These are phyloP conservation scores for Ganoderma resinaceum DNA, from an alignment of 1,284 basidiomycete species.

Conservation along the genomic window DNA sequence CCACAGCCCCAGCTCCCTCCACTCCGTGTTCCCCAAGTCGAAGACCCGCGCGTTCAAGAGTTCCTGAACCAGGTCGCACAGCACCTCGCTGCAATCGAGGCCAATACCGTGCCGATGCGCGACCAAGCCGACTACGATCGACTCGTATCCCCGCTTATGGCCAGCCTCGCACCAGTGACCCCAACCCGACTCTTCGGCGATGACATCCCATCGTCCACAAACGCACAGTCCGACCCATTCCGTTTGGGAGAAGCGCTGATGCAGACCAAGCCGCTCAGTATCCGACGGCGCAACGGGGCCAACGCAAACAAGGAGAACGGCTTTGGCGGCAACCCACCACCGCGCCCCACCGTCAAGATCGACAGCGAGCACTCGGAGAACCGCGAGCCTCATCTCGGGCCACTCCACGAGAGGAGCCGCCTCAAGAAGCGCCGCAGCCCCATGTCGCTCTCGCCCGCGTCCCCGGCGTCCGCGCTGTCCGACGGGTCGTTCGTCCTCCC, in stretches of 20 bases:
- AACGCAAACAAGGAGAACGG: constrained; percentile 42
- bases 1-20: constrained; percentile 42
- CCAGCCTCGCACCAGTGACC: constrained; percentile 21
- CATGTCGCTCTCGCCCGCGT: constrained; percentile 41
- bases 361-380: constrained; percentile 33
- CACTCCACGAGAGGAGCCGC: constrained; percentile 48
- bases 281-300: constrained; percentile 35
- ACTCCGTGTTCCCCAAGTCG: constrained; percentile 52
- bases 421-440: constrained; percentile 50
- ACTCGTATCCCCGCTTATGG: constrained; percentile 25
- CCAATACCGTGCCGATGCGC: constrained; percentile 35
- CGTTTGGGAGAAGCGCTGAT: constrained; percentile 21
- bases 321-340: constrained; percentile 7
- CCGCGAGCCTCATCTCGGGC: constrained; percentile 62
- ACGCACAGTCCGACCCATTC: constrained; percentile 22
- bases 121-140: constrained; percentile 22
- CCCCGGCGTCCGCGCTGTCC: constrained; percentile 53
- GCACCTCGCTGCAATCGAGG: constrained; percentile 77
- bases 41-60: constrained; percentile 75
- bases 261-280: constrained; percentile 39
- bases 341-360: constrained; percentile 38
- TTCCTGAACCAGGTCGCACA: constrained; percentile 87
- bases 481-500: constrained; percentile 50
- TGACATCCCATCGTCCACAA: constrained; percentile 20
- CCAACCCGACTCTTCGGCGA: constrained; percentile 27